Evolutionary conservation across 371 early-diverging fungal genomes (phyloP), one percentile per base, ranked within the genome.

Genomic region (Blakeslea trispora): DNA sequence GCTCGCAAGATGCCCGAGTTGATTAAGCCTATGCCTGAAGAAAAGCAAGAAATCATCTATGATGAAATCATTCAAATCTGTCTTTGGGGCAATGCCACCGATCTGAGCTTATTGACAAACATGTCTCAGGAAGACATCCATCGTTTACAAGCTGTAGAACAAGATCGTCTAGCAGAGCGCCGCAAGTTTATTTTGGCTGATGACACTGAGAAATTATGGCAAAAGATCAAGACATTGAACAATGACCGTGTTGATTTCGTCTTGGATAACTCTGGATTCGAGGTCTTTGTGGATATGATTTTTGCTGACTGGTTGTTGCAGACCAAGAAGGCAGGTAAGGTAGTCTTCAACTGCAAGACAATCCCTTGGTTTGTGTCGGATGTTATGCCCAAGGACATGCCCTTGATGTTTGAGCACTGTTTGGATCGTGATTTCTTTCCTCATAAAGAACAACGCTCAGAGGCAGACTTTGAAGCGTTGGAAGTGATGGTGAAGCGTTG

Each of bases 321-420:
- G n/a, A 72, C 85, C 0, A 81, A 85, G 4, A 74, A 81, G 23
- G 94, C 91, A 0, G 59, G 59, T 5, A 62, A 78, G 39, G 72
- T 96, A 8, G 82, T 91, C 11, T 91, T 97, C 65, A 93, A 97
- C 61, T 78, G 84, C 59, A 98, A 97, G 72, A 59, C 81, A 3
- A 86, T 92, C 41, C 95, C 96, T 21, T 98, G 97, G 97, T 97
- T 94, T 56, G 96, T 96, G 17, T 89, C 90, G 5, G 96, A 95
- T 62, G 91, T 91, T 31, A 91, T 91, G 51, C 77, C 79, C 11
- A 61, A 69, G 10, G 95, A 97, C 59, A 84, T 96, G 47, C 77
- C 88, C 31, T 87, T 81, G 77, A 68, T 88, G 40, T 70, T 94
- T 23, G 65, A 76, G 14, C 50, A 68, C 32, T 61, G 78, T 61